A percentile compares a stretch with the other conserved stretches of the same genome.
phyloP scores from a whole-genome alignment of 352 stramenopile genomes.

The Phytophthora aleatoria region DNA sequence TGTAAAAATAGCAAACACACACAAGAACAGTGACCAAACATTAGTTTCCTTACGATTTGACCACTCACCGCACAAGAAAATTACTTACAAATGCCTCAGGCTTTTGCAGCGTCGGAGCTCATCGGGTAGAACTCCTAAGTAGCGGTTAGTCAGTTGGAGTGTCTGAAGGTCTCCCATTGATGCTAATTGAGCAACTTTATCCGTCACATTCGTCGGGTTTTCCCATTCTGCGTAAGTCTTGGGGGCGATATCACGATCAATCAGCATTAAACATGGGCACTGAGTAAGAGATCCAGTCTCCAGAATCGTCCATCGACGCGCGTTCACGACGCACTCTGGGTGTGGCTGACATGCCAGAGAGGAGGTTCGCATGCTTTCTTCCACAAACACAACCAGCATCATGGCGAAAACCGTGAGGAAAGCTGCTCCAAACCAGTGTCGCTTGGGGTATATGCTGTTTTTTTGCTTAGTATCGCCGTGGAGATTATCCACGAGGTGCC shows the following conservation, averaged over 20 bases:
- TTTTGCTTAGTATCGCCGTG: neutral
- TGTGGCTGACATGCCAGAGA: constrained; percentile 11
- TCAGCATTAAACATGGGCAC: too few relatives aligned
- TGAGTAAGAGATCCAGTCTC: too few relatives aligned
- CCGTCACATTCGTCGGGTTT: constrained; percentile 29
- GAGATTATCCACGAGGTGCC: constrained; percentile 1
- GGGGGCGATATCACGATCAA: neutral
- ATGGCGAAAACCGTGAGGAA: constrained; percentile 15
- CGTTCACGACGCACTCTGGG: constrained; percentile 34
- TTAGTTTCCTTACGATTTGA: neutral
- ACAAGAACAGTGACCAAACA: neutral
- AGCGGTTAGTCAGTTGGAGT: constrained; percentile 42
- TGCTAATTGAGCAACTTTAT: constrained; percentile 35
- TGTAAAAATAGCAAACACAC: neutral
- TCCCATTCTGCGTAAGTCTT: constrained; percentile 39
- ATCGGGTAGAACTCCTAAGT: constrained; percentile 13
- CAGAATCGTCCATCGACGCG: constrained; percentile 26
- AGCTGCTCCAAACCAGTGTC: constrained; percentile 1
- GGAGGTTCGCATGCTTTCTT: constrained; percentile 29
- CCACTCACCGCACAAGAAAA: neutral
- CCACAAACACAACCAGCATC: constrained; percentile 13
- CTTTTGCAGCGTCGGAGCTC: neutral
- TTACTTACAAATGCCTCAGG: constrained; percentile 4
- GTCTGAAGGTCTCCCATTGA: constrained; percentile 14
- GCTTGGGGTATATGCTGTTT: constrained; percentile 21